Evolutionary conservation across 352 stramenopile species (phyloP).

Genomic region (Phytophthora ramorum): DNA sequence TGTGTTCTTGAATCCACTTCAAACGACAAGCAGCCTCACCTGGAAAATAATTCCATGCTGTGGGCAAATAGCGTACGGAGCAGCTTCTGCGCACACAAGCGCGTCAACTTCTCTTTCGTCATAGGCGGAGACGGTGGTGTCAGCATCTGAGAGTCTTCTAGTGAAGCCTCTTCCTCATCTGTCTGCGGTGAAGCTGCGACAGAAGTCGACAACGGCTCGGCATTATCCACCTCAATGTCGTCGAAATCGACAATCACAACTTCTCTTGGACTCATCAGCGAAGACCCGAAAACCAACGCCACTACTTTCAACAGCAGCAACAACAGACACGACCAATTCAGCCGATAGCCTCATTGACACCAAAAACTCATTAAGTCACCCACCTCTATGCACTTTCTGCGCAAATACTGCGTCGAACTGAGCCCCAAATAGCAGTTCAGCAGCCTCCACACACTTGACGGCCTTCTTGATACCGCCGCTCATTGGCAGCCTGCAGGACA

Average conservation of each 20-base stretch:
- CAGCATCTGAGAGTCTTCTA: slow-evolving; percentile 15
- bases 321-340: slow-evolving; percentile 9
- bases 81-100: slow-evolving; percentile 71
- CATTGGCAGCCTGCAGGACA: slow-evolving; percentile 29
- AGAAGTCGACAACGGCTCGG: not conserved
- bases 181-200: slow-evolving; percentile 11
- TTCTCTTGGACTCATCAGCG: slow-evolving; percentile 60
- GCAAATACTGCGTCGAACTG: slow-evolving; percentile 50
- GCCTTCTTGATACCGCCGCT: slow-evolving; percentile 55
- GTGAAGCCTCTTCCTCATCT: slow-evolving; percentile 21
- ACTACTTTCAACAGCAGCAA: slow-evolving; percentile 37
- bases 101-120: slow-evolving; percentile 42
- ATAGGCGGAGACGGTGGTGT: slow-evolving; percentile 10
- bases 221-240: not conserved
- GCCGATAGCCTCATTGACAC: not conserved
- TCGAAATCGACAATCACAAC: slow-evolving; percentile 60
- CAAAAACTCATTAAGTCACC: not conserved
- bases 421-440: slow-evolving; percentile 37
- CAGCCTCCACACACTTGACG: slow-evolving; percentile 48
- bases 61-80: slow-evolving; percentile 55
- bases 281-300: slow-evolving; percentile 64
- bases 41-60: slow-evolving; percentile 44
- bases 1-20: not conserved
- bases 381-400: slow-evolving; percentile 42
- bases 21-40: slow-evolving; percentile 21